These are phyloP conservation scores for Zygoascus bituminiphila DNA, from an alignment of 805 yeast species.

Conservation along the genomic window DNA sequence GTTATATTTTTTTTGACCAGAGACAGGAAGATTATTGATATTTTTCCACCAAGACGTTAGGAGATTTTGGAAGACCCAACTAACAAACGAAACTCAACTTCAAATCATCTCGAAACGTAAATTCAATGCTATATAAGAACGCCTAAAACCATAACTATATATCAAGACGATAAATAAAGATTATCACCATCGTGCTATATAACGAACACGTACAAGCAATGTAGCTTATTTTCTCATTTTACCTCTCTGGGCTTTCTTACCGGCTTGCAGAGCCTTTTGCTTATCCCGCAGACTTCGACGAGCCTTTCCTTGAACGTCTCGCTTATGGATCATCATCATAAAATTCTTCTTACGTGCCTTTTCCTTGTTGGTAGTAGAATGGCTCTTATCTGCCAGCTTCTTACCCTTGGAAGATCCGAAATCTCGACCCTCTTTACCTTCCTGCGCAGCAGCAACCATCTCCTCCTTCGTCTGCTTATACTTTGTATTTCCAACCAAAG, in stretches of 20 bases:
- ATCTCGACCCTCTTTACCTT: constrained; percentile 90
- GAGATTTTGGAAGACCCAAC: no score
- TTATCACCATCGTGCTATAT: no score
- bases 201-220: no score
- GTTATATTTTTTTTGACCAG: no score
- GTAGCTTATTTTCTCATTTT: constrained; percentile 35
- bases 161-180: no score
- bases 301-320: constrained; percentile 88
- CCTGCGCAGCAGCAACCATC: constrained; percentile 75
- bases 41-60: no score
- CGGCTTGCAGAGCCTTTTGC: constrained; percentile 79
- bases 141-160: no score
- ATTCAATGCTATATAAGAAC: no score
- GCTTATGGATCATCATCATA: constrained; percentile 96
- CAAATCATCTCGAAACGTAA: no score
- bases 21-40: no score
- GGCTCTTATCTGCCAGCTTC: constrained; percentile 54
- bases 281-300: constrained; percentile 84
- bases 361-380: constrained; percentile 90
- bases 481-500: constrained; percentile 67
- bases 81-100: no score
- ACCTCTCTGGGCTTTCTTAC: constrained; percentile 76
- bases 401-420: constrained; percentile 85
- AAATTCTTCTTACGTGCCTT: constrained; percentile 98
- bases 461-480: constrained; percentile 86